A percentile compares a stretch with the other conserved stretches of the same genome.
These are phyloP conservation scores for Trichoderma hamatum DNA, from an alignment of 2,329 filamentous ascomycete genomes.

Conservation along the genomic window DNA sequence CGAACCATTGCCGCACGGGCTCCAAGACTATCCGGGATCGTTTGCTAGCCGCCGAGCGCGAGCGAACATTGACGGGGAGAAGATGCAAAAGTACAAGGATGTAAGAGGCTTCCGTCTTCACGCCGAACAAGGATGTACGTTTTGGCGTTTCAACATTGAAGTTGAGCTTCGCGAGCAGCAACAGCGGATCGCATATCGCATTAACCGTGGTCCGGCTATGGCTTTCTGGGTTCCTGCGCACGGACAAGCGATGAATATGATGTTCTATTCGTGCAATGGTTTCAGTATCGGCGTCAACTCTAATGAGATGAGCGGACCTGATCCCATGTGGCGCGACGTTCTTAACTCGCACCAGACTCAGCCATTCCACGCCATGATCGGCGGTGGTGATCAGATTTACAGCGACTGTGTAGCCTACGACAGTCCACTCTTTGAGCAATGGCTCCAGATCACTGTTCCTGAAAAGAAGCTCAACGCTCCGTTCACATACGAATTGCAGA, in stretches of 20 bases:
- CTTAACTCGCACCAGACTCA: slow-evolving; percentile 87
- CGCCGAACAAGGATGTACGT: slow-evolving; percentile 82
- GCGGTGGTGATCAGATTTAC: slow-evolving; percentile 95
- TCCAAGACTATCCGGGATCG: slow-evolving; percentile 54
- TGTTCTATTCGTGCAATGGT: slow-evolving; percentile 98
- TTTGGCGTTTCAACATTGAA: slow-evolving; percentile 97
- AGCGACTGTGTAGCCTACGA: slow-evolving; percentile 82
- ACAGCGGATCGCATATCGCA: slow-evolving; percentile 89
- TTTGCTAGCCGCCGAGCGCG: slow-evolving; percentile 58
- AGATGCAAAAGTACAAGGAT: slow-evolving; percentile 77
- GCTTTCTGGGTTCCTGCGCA: slow-evolving; percentile 93
- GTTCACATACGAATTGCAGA: slow-evolving; percentile 80
- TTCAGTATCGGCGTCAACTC: slow-evolving; percentile 82
- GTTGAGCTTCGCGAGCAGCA: slow-evolving; percentile 79
- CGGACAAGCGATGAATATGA: slow-evolving; percentile 92
- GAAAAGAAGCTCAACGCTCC: slow-evolving; percentile 76
- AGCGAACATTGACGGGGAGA: slow-evolving; percentile 73
- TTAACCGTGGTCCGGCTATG: slow-evolving; percentile 85
- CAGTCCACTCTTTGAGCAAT: slow-evolving; percentile 76
- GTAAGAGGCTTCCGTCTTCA: slow-evolving; percentile 82
- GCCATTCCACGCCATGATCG: slow-evolving; percentile 98
- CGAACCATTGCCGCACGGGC: slow-evolving; percentile 45
- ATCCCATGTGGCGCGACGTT: slow-evolving; percentile 96
- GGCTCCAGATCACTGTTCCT: slow-evolving; percentile 80
- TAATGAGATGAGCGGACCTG: slow-evolving; percentile 83